These are phyloP conservation scores for Fusarium dlaminii DNA, from an alignment of 2,329 filamentous ascomycete species.

Conservation along the genomic window DNA sequence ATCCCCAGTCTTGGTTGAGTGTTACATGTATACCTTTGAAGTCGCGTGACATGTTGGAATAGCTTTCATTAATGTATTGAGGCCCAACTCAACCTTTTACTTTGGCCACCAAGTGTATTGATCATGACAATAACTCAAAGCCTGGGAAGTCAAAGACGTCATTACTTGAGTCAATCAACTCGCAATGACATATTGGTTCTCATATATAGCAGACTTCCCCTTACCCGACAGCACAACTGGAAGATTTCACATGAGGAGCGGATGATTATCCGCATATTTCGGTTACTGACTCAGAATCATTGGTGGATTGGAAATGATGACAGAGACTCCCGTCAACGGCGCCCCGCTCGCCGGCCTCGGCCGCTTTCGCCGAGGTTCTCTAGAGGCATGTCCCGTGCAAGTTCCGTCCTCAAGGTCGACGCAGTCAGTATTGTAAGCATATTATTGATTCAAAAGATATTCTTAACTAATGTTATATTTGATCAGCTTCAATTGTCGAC, in stretches of 20 bases:
- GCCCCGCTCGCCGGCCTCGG: slow-evolving; percentile 30
- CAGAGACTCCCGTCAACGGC: slow-evolving; percentile 17
- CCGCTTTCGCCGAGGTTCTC: slow-evolving; percentile 38
- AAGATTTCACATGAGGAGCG: background rate
- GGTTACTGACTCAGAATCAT: slow-evolving; percentile 26
- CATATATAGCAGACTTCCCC: background rate
- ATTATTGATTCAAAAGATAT: background rate
- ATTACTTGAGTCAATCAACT: background rate
- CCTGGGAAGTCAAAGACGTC: background rate
- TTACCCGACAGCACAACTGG: background rate
- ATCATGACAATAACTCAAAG: background rate
- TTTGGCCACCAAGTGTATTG: background rate
- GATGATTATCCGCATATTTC: slow-evolving; percentile 11
- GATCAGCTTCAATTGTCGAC: background rate
- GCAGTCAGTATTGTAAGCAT: background rate
- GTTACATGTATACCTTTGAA: rapidly evolving
- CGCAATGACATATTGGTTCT: background rate
- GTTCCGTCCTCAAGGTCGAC: background rate
- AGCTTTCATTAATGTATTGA: background rate
- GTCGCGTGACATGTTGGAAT: background rate
- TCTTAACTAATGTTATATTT: too few relatives aligned
- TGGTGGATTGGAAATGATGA: slow-evolving; percentile 36
- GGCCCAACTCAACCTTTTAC: rapidly evolving
- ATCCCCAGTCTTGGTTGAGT: rapidly evolving
- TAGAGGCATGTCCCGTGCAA: background rate